A percentile compares a stretch with the other conserved stretches of the same genome.
phyloP scores from a whole-genome alignment of 176 grass and related monocot species.

The Triticum urartu region DNA sequence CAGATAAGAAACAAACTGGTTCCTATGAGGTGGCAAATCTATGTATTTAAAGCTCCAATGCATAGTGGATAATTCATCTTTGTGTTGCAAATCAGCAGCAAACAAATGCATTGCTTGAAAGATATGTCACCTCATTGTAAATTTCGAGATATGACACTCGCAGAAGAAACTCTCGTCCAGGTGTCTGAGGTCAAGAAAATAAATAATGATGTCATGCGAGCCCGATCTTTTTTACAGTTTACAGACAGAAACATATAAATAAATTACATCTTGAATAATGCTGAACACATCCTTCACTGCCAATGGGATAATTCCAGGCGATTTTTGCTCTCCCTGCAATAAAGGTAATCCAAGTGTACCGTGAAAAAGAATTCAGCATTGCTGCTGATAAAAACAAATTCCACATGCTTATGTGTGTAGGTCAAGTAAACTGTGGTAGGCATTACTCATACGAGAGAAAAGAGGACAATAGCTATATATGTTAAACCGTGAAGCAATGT shows the following conservation, averaged over 20 bases:
- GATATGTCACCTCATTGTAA: conserved; percentile 90
- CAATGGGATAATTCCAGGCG: conserved; percentile 95
- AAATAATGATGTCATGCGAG: conserved; percentile 35
- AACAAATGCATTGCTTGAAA: conserved; percentile 21
- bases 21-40: conserved; percentile 11
- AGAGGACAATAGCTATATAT: conserved; percentile 11
- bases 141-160: conserved; percentile 99
- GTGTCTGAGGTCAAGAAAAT: conserved; percentile 65
- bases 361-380: neutral
- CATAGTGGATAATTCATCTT: neutral
- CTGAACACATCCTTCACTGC: conserved; percentile 99
- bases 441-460: neutral
- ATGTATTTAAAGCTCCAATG: neutral
- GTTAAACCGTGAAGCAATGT: conserved; percentile 15
- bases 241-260: conserved; percentile 12
- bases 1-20: conserved; percentile 13
- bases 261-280: conserved; percentile 97
- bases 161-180: conserved; percentile 96
- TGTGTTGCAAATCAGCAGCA: neutral
- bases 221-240: neutral
- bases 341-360: conserved; percentile 4
- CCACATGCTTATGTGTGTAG: neutral
- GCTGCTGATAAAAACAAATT: conserved; percentile 11
- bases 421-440: conserved; percentile 3
- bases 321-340: conserved; percentile 92